Evolutionary conservation across 371 early-diverging fungal species (phyloP), one percentile per base, ranked within the genome.

Genomic region (Syncephalastrum sp.): DNA sequence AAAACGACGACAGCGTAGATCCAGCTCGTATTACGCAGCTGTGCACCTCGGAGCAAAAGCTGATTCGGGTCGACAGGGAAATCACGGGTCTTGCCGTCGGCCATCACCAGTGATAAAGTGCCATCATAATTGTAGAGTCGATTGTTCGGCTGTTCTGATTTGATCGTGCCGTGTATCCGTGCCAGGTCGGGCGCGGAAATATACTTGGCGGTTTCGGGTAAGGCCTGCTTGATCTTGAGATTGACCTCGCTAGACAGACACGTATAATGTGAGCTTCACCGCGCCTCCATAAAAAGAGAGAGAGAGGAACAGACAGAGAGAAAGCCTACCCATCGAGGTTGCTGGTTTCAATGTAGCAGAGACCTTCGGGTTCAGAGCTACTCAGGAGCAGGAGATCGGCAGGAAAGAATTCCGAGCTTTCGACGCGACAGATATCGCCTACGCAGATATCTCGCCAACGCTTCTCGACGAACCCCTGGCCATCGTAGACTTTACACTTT

Each of bases 301-400:
- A 13, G 13, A 15, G 7, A 29, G 29, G 0, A 3, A 29, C 4
- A 6, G 38, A 33, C 10, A 33, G 38, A 10, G 14, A n/a, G 47
- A 15, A 13, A 27, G 27, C 67, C 67, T 73, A 83, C 81, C 96
- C 98, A 70, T 99, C 97, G 57, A 99, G 72, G 64, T 95, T 94
- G 56, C 93, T 94, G 12, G 99, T 98, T 74, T 99, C 98, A 41
- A 97, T 85, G 74, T 91, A 98, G 68, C 94, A 94, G 38, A 93
- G 82, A 10, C 88, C 89, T 60, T 88, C 91, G 5, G 89, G 88
- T 50, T 95, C 96, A 5, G 91, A 87, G 5, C 92, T 90, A 6
- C 95, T 89, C 8, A 98, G 71, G 45, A 96, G 79, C 2, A 94
- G 71, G 47, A 94, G 67, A 77, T 99, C 99, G 6, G 99, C 99